Conservation (phyloP, 2,329 filamentous ascomycete species). For the Taxawa tesnikishii region DNA sequence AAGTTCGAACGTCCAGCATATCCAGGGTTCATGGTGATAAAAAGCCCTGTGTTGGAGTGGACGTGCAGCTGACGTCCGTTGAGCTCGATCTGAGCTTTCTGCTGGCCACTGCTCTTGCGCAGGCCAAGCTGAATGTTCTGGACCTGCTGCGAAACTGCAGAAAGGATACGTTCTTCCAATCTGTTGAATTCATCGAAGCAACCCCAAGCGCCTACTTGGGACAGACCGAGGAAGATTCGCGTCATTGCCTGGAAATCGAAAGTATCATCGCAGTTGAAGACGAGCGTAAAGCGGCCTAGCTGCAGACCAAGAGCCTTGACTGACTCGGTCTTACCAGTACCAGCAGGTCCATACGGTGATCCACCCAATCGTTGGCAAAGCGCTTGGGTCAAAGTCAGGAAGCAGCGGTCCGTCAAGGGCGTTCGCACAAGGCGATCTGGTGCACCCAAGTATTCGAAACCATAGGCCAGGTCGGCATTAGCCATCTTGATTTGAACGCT, state of each 20-base stretch:
- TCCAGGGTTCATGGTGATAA: slow-evolving; percentile 99
- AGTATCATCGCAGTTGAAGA: slow-evolving; percentile 98
- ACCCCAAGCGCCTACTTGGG: slow-evolving; percentile 97
- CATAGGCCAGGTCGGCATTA: slow-evolving; percentile 88
- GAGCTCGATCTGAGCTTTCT: slow-evolving; percentile 82
- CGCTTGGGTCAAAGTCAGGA: slow-evolving; percentile 92
- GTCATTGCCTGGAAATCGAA: slow-evolving; percentile 99
- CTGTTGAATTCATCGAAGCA: slow-evolving; percentile 99
- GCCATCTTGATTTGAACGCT: slow-evolving; percentile 91
- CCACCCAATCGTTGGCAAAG: slow-evolving; percentile 90
- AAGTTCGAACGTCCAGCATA: slow-evolving; percentile 97
- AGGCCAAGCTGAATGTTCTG: slow-evolving; percentile 98
- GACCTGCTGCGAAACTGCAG: slow-evolving; percentile 96
- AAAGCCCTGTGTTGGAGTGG: slow-evolving; percentile 89
- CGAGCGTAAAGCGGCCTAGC: slow-evolving; percentile 90
- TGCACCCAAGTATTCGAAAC: slow-evolving; percentile 95
- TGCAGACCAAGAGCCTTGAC: slow-evolving; percentile 96
- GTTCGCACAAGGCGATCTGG: slow-evolving; percentile 93
- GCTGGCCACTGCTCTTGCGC: slow-evolving; percentile 69
- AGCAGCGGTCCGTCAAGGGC: slow-evolving; percentile 93
- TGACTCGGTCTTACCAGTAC: slow-evolving; percentile 97
- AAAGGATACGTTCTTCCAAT: slow-evolving; percentile 93
- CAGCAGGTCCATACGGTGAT: slow-evolving; percentile 92
- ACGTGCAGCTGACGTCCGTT: slow-evolving; percentile 84
- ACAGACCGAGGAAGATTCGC: slow-evolving; percentile 97